Evolutionary conservation across 2,329 filamentous ascomycete genomes (phyloP).

Genomic region (Aspergillus carbonarius): DNA sequence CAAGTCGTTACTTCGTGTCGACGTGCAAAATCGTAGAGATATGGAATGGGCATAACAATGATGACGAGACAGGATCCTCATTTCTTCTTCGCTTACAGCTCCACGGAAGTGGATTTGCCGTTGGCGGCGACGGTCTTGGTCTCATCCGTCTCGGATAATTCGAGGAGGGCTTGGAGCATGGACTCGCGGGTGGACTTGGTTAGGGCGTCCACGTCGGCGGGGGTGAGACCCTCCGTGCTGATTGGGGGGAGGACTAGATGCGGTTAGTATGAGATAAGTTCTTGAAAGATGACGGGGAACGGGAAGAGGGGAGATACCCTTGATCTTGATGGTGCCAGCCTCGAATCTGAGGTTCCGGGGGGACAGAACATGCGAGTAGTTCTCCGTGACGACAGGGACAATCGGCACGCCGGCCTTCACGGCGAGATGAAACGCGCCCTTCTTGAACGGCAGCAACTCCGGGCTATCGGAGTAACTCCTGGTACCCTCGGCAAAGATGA

Average conservation of each 20-base stretch:
- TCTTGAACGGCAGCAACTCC: conserved; percentile 91
- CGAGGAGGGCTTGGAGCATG: conserved; percentile 65
- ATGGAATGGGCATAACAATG: neutral
- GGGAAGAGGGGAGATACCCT: conserved; percentile 54
- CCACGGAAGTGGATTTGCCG: conserved; percentile 33
- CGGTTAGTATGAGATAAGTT: neutral
- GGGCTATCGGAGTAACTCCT: conserved; percentile 83
- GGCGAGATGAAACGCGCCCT: conserved; percentile 95
- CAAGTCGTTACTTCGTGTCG: conserved; percentile 5
- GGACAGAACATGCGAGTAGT: conserved; percentile 72
- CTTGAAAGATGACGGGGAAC: neutral
- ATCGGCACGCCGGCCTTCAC: conserved; percentile 92
- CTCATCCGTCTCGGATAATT: conserved; percentile 38
- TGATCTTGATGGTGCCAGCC: conserved; percentile 69
- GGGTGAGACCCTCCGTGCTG: conserved; percentile 67
- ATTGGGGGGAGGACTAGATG: conserved; percentile 74
- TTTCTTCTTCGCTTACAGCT: conserved; percentile 30
- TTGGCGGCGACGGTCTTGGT: conserved; percentile 21
- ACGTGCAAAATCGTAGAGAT: conserved; percentile 8
- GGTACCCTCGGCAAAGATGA: conserved; percentile 73
- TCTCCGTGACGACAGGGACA: conserved; percentile 78
- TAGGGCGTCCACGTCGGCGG: conserved; percentile 75
- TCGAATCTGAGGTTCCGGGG: conserved; percentile 65
- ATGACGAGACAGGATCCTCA: neutral
- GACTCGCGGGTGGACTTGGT: conserved; percentile 66